phyloP scores from a whole-genome alignment of 1,284 basidiomycete species.

The Fomitiporia mediterranea region DNA sequence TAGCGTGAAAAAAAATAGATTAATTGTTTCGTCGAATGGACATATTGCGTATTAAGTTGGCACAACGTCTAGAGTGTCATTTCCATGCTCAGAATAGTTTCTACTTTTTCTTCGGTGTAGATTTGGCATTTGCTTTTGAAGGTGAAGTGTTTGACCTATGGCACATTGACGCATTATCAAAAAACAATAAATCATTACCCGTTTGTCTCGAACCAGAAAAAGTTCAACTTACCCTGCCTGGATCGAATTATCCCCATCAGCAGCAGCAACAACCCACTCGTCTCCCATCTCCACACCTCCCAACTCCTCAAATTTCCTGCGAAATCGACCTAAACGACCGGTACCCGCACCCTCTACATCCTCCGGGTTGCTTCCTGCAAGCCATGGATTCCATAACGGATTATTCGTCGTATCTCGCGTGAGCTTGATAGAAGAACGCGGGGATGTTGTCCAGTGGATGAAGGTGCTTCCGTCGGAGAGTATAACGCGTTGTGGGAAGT shows the following conservation, averaged over 20 bases:
- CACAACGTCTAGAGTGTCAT: not conserved
- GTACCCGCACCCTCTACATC: conserved; percentile 66
- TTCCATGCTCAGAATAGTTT: no score
- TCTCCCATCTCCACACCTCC: conserved; percentile 40
- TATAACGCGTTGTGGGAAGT: conserved; percentile 78
- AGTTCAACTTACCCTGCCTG: not conserved
- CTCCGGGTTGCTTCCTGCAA: conserved; percentile 37
- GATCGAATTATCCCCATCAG: conserved; percentile 25
- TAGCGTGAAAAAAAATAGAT: conserved; percentile 3
- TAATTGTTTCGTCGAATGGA: not conserved
- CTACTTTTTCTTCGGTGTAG: conserved; percentile 2
- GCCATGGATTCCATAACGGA: conserved; percentile 57
- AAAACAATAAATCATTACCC: not conserved
- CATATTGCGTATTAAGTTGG: not conserved
- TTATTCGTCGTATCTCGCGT: conserved; percentile 85
- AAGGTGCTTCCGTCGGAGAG: conserved; percentile 86
- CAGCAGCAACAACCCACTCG: conserved; percentile 41
- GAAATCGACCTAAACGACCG: conserved; percentile 78
- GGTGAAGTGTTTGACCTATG: no score
- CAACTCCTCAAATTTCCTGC: conserved; percentile 64
- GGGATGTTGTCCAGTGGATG: conserved; percentile 81
- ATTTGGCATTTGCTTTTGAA: not conserved
- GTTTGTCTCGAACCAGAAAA: not conserved
- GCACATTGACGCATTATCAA: not conserved
- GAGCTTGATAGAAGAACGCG: conserved; percentile 65